Percentiles rank a stretch among this genome's conserved stretches.
Evolutionary conservation across 164 flowering plant species (phyloP).

Genomic region (Cinnamomum micranthum): DNA sequence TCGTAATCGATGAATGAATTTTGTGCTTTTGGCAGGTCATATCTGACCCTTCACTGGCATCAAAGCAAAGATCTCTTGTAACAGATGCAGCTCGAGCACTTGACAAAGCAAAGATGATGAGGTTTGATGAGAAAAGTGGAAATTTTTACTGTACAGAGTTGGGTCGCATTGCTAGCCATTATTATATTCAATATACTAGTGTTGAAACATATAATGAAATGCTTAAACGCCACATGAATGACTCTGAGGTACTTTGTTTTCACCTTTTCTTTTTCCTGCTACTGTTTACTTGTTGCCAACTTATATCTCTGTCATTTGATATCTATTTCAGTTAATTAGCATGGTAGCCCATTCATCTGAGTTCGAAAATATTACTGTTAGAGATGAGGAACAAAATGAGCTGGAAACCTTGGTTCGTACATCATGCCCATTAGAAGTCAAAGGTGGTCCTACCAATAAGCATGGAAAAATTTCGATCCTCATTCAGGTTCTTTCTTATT

Average conservation of each 20-base stretch:
- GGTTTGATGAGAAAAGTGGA: slow-evolving; percentile 99
- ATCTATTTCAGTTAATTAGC: slow-evolving; percentile 60
- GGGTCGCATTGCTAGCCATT: slow-evolving; percentile 99
- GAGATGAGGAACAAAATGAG: slow-evolving; percentile 97
- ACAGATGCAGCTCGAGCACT: slow-evolving; percentile 96
- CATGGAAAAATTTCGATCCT: slow-evolving; percentile 96
- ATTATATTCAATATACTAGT: slow-evolving; percentile 92
- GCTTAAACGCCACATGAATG: slow-evolving; percentile 93
- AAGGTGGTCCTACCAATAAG: slow-evolving; percentile 93
- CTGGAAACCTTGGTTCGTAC: slow-evolving; percentile 66
- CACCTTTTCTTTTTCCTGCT: not conserved
- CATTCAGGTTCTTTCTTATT: slow-evolving; percentile 62
- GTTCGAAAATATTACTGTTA: slow-evolving; percentile 92
- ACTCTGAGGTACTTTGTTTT: slow-evolving; percentile 63
- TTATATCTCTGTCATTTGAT: not conserved
- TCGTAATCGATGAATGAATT: no score
- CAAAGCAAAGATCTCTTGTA: slow-evolving; percentile 83
- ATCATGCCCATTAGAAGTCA: slow-evolving; percentile 84
- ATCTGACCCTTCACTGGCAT: slow-evolving; percentile 85
- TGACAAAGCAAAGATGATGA: slow-evolving; percentile 99
- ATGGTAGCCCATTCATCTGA: slow-evolving; percentile 99
- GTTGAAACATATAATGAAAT: slow-evolving; percentile 98
- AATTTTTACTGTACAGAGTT: slow-evolving; percentile 98
- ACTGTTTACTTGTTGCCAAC: not conserved
- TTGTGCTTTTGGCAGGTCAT: slow-evolving; percentile 49